Conservation (phyloP, 768 basidiomycete genomes). For the Dacryopinax primogenitus region DNA sequence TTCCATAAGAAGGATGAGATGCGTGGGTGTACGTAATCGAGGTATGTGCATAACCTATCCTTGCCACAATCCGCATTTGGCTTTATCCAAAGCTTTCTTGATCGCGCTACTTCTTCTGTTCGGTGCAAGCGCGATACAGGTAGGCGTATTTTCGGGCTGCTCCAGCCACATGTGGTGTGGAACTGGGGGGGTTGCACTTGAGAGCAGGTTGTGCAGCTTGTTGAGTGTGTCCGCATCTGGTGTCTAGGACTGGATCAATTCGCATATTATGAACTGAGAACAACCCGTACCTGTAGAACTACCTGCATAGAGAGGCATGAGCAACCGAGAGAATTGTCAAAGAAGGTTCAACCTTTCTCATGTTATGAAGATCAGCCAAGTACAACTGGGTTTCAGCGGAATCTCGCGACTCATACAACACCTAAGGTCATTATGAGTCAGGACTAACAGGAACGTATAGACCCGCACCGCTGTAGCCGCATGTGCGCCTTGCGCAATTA, state of each 20-base stretch:
- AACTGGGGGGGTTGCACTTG: slow-evolving; percentile 22
- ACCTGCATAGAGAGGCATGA: slow-evolving; percentile 21
- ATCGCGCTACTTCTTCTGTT: slow-evolving; percentile 30
- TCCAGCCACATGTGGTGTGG: slow-evolving; percentile 35
- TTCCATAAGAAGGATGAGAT: too few relatives aligned
- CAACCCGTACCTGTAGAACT: slow-evolving; percentile 30
- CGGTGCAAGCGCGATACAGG: slow-evolving; percentile 35
- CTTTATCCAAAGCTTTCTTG: slow-evolving; percentile 34
- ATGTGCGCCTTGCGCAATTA: slow-evolving; percentile 26
- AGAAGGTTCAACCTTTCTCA: slow-evolving; percentile 32
- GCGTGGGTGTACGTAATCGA: not conserved
- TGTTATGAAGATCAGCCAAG: slow-evolving; percentile 29
- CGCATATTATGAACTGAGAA: not conserved
- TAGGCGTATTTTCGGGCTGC: slow-evolving; percentile 34
- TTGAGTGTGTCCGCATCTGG: slow-evolving; percentile 26
- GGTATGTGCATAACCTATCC: not conserved
- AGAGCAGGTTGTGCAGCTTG: slow-evolving; percentile 26
- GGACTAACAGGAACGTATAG: not conserved
- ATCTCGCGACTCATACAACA: slow-evolving; percentile 32
- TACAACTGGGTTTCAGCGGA: slow-evolving; percentile 31
- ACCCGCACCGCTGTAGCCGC: slow-evolving; percentile 34
- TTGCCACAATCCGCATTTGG: slow-evolving; percentile 31
- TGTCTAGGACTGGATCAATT: slow-evolving; percentile 22
- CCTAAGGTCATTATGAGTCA: slow-evolving; percentile 20
- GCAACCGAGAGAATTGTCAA: not conserved